Evolutionary conservation across 2,329 filamentous ascomycete genomes (phyloP), one percentile per base, ranked within the genome.

Genomic region (Trichoderma aggressivum): DNA sequence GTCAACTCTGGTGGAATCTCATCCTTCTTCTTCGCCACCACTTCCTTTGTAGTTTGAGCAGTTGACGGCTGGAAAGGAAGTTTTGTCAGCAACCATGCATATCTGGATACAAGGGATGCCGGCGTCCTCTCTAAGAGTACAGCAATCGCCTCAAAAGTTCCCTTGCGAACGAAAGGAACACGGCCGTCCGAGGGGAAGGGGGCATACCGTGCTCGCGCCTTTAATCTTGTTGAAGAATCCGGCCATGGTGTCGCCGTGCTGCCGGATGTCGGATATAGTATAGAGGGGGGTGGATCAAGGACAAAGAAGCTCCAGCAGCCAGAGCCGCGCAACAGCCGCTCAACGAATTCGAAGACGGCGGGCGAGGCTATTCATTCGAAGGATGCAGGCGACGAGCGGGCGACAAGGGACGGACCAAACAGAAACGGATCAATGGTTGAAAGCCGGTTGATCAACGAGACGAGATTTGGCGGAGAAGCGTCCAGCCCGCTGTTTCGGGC

Each of bases 161-260:
- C 50, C 65, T 39, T 3, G 26, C 26, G 39, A 70, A 65, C 16
- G n/a, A 34, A 72, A 30, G 61, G 59, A 30, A 63, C 34, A 18
- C 64, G 14, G 24, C n/a, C 16, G 18, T 30, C 36, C 10, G 11
- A 16, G 2, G 36, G 55, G 24, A 66, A 62, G n/a, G 36, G 14
- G 69, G 86, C 87, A 81, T 82, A 90, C 88, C 78, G 83, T 83
- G 78, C 84, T 81, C 75, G 84, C 82, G 75, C 82, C 82, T 80
- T 88, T 89, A 77, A 89, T 85, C 79, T 88, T 90, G 75, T 84
- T 87, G 73, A 90, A 85, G 75, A 90, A 86, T 73, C 86, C 84
- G 73, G 87, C 83, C 87, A 90, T 90, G 74, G 71, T 77, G 73
- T 72, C 65, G 73, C 64, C n/a, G 14, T 58, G 34, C 43, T 56